phyloP scores from a whole-genome alignment of 2,329 filamentous ascomycete species.

The Plenodomus tracheiphilus region DNA sequence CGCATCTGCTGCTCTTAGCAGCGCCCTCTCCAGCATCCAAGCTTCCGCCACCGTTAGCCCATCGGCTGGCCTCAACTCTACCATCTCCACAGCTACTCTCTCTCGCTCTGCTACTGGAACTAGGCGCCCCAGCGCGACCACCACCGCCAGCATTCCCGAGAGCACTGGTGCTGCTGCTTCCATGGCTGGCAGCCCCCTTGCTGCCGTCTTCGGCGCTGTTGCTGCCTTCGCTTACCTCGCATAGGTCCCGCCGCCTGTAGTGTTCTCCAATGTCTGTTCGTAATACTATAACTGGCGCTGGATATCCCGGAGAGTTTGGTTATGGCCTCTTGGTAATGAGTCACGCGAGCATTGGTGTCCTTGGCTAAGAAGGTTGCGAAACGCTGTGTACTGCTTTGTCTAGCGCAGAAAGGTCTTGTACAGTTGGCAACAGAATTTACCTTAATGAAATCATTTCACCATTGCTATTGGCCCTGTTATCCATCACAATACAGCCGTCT shows the following conservation, averaged over 20 bases:
- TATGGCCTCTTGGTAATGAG: constrained; percentile 16
- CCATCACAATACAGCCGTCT: too few species aligned
- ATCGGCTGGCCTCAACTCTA: constrained; percentile 28
- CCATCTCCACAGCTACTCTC: constrained; percentile 30
- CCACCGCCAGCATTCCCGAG: constrained; percentile 23
- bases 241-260: constrained; percentile 24
- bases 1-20: constrained; percentile 15
- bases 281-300: constrained; percentile 22
- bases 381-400: constrained; percentile 28
- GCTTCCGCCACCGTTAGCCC: constrained; percentile 25
- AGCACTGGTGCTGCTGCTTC: constrained; percentile 34
- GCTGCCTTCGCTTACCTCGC: constrained; percentile 48
- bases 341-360: constrained; percentile 9
- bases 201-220: constrained; percentile 46
- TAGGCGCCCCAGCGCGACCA: background rate
- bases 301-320: constrained; percentile 16
- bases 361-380: constrained; percentile 3
- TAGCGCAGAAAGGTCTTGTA: constrained; percentile 30
- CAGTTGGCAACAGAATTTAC: constrained; percentile 22
- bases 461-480: constrained; percentile 2
- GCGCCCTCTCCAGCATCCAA: constrained; percentile 26
- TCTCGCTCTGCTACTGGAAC: constrained; percentile 18
- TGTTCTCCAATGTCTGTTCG: constrained; percentile 9
- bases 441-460: constrained; percentile 11
- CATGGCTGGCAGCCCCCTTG: constrained; percentile 41